phyloP scores from a whole-genome alignment of 495 filamentous ascomycete species.

The Aspergillus panamensis region DNA sequence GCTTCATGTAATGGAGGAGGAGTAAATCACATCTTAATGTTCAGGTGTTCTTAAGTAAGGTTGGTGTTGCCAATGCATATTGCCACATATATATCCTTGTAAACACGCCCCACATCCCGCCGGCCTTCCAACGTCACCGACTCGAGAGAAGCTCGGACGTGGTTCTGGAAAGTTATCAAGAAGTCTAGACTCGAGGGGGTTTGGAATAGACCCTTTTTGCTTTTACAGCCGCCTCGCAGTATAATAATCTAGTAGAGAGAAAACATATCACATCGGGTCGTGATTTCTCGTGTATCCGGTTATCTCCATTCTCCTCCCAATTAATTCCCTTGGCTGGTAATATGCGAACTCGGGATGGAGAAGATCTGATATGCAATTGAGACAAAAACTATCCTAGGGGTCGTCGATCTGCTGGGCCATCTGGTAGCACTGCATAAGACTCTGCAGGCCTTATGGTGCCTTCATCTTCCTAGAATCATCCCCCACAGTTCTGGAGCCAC shows the following conservation, averaged over 20 bases:
- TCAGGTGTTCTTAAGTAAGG: too few species aligned
- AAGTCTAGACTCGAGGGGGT: not conserved
- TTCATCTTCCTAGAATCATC: not conserved
- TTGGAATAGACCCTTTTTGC: not conserved
- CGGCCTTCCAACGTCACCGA: not conserved
- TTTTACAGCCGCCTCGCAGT: not conserved
- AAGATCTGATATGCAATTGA: not conserved
- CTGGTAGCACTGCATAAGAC: slow-evolving; percentile 5
- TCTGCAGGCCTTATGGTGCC: not conserved
- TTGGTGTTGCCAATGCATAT: too few species aligned
- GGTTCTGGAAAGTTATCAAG: not conserved
- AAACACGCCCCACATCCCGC: not conserved
- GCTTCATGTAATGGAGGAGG: too few species aligned
- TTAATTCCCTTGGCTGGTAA: not conserved
- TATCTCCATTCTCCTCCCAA: not conserved
- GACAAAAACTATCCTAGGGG: not conserved
- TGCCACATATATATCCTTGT: not conserved
- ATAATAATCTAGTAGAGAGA: not conserved
- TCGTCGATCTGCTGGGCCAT: not conserved
- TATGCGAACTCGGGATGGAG: not conserved
- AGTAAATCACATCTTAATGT: too few species aligned
- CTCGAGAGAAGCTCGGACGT: not conserved
- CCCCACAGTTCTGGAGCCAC: not conserved
- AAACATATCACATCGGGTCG: not conserved
- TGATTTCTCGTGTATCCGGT: not conserved